phyloP scores from a whole-genome alignment of 2,329 filamentous ascomycete genomes.

The Diplocarpon mali region DNA sequence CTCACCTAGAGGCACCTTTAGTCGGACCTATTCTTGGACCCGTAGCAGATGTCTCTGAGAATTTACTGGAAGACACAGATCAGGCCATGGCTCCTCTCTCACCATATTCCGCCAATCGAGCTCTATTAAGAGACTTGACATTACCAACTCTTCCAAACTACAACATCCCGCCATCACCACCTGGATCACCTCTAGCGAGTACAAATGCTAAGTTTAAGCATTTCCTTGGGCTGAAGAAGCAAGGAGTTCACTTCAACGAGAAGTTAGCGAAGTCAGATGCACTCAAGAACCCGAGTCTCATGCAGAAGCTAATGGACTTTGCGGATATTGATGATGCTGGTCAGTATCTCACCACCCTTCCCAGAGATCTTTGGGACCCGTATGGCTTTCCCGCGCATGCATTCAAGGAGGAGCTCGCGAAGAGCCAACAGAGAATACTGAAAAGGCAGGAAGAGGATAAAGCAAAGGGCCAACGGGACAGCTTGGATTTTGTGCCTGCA shows the following conservation, averaged over 20 bases:
- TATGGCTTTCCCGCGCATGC: slow-evolving; percentile 43
- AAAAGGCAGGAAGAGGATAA: slow-evolving; percentile 26
- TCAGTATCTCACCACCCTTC: slow-evolving; percentile 56
- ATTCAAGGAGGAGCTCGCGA: slow-evolving; percentile 38
- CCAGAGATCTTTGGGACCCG: slow-evolving; percentile 47
- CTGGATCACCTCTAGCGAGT: slow-evolving; percentile 42
- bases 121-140: slow-evolving; percentile 59
- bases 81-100: slow-evolving; percentile 33
- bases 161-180: slow-evolving; percentile 63
- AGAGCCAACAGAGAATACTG: slow-evolving; percentile 31
- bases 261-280: slow-evolving; percentile 56
- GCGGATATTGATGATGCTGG: slow-evolving; percentile 43
- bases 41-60: slow-evolving; percentile 7
- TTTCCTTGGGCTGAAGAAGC: slow-evolving; percentile 67
- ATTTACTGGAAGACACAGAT: slow-evolving; percentile 20
- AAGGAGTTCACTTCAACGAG: slow-evolving; percentile 68
- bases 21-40: slow-evolving; percentile 21
- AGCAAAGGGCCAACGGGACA: slow-evolving; percentile 21
- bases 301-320: slow-evolving; percentile 63
- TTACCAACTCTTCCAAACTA: slow-evolving; percentile 62
- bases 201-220: slow-evolving; percentile 58
- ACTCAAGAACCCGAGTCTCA: slow-evolving; percentile 60
- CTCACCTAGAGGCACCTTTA: slow-evolving; percentile 16
- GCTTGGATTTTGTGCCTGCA: slow-evolving; percentile 27
- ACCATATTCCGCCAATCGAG: slow-evolving; percentile 56